A percentile compares a stretch with the other conserved stretches of the same genome.
These are phyloP conservation scores for Mycena maculata DNA, from an alignment of 768 basidiomycete genomes.

Conservation along the genomic window DNA sequence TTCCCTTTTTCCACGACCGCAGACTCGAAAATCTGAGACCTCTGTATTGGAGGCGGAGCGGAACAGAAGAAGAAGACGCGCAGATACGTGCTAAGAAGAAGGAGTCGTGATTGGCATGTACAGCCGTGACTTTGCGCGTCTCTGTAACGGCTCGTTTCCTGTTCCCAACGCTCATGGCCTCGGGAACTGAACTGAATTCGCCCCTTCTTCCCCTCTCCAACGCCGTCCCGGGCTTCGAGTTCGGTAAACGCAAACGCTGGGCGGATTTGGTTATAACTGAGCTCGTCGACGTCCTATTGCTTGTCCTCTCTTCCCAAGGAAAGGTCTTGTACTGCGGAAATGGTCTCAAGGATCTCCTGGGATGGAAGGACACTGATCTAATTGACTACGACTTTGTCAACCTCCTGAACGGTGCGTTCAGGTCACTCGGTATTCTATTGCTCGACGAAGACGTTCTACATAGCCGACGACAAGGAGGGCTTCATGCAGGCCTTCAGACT, in stretches of 20 bases:
- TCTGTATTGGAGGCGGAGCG: too few species aligned
- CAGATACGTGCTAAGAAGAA: too few species aligned
- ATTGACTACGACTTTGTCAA: slow-evolving; percentile 74
- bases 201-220: slow-evolving; percentile 16
- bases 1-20: too few species aligned
- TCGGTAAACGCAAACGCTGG: slow-evolving; percentile 90
- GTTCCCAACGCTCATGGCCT: slow-evolving; percentile 9
- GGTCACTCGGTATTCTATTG: neutral
- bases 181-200: slow-evolving; percentile 9
- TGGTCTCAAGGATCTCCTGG: slow-evolving; percentile 76
- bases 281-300: slow-evolving; percentile 75
- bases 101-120: too few species aligned
- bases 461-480: slow-evolving; percentile 68
- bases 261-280: slow-evolving; percentile 83
- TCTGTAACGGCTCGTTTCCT: too few species aligned
- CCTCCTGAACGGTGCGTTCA: slow-evolving; percentile 69
- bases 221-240: slow-evolving; percentile 68
- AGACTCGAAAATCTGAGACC: too few species aligned
- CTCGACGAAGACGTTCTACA: slow-evolving; percentile 24
- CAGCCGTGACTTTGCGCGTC: too few species aligned
- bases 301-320: slow-evolving; percentile 73
- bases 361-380: slow-evolving; percentile 81
- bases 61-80: too few species aligned
- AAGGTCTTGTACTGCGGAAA: slow-evolving; percentile 78
- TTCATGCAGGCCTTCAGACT: slow-evolving; percentile 70